A percentile compares a stretch with the other conserved stretches of the same genome.
Conservation (phyloP, 169 alveolate species). For the Eimeria necatrix region DNA sequence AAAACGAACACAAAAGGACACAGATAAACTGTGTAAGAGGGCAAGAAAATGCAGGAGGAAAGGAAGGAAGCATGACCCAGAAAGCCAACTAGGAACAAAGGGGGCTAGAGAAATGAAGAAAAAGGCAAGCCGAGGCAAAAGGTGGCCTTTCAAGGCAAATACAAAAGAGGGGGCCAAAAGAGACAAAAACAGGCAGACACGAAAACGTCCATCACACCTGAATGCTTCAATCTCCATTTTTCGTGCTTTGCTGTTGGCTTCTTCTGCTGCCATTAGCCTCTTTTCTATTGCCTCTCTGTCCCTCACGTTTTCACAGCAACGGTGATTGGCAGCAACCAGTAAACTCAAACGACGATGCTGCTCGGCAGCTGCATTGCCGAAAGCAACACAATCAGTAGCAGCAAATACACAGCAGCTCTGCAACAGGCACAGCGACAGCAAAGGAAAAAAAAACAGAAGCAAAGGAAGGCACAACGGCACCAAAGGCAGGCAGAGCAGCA, state of each 20-base stretch:
- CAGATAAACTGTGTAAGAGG: background rate
- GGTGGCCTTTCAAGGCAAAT: too few relatives aligned
- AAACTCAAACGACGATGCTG: background rate
- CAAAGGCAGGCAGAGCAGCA: too few relatives aligned
- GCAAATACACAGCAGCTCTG: background rate
- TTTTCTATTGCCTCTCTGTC: slow-evolving; percentile 19
- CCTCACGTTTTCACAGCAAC: background rate
- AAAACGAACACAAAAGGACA: too few relatives aligned
- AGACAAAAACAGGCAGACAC: too few relatives aligned
- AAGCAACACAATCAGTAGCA: background rate
- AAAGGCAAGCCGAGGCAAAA: too few relatives aligned
- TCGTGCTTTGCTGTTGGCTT: background rate
- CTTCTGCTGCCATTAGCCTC: background rate
- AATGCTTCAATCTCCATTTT: slow-evolving; percentile 3
- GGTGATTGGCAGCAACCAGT: background rate
- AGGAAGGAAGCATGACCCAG: background rate
- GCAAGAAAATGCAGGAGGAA: background rate
- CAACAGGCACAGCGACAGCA: background rate
- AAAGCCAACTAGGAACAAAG: background rate
- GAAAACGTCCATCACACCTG: background rate
- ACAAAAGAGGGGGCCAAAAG: too few relatives aligned
- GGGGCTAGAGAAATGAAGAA: background rate
- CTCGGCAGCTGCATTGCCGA: background rate
- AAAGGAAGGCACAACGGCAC: too few relatives aligned
- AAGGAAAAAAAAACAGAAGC: background rate